Base-by-base conservation (phyloP, 805 yeast genomes). In the Ogataea methylovora region DNA sequence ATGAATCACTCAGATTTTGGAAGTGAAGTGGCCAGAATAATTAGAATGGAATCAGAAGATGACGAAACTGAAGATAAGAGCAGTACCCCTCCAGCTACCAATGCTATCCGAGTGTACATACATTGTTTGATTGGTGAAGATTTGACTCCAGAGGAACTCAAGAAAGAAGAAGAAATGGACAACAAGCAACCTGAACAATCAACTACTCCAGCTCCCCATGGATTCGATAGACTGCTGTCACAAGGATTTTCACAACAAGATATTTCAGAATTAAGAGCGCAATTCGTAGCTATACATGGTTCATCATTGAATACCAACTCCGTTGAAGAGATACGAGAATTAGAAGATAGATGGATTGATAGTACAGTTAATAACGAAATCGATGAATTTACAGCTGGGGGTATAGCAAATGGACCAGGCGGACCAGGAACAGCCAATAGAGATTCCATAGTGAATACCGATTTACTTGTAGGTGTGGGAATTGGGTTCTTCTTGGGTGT, bases 311-410 rank as follows among this genome's bases (percentile, higher is more conserved):
- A 33, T 11, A 34, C 42, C 7, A 48, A 49, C 18, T 66, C 66
- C 24, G 68, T 59, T 32, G 71, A 67, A 15, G 84, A 70, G 37
- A 56, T 79, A 2, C 54, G 85, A 33, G 79, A 79, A 42, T 54
- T 85, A 38, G 95, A 86, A 51, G 95, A 86, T 44, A 67, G 84
- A 37, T 87, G 95, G 95, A 82, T 86, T 40, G 92, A 86, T 44
- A 76, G 80, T 31, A 81, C 86, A 1, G 83, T 73, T 4, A 69
- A 69, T 36, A 72, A 69, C 34, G 70, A 65, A 35, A 68, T 67
- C 34, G 71, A 65, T 32, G 70, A 63, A 32, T 64, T 67, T 26
- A 64, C 66, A 24, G 61, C 26, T 4, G 27, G 27, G 10, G 33
- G 30, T 16, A 29, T 19, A 5, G 17, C 14, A 8, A 23, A 18